These are phyloP conservation scores for Acacia pycnantha DNA, from an alignment of 331 rosid species.

Conservation along the genomic window DNA sequence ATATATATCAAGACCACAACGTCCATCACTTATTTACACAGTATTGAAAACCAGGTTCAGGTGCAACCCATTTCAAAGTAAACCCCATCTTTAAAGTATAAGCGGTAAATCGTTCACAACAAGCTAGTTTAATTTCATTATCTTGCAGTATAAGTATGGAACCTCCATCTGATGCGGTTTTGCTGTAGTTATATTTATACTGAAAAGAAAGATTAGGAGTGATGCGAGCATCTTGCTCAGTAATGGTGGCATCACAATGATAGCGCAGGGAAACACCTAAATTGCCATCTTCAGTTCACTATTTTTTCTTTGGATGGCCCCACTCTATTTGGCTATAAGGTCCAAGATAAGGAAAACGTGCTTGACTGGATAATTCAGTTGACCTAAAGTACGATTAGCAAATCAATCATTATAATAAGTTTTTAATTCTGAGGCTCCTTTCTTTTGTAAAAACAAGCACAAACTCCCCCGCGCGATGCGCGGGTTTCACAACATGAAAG, in stretches of 20 bases:
- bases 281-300: neutral
- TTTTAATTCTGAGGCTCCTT: no score
- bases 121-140: conserved; percentile 22
- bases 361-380: no score
- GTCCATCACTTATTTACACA: conserved; percentile 60
- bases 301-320: neutral
- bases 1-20: conserved; percentile 50
- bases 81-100: conserved; percentile 64
- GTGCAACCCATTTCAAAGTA: conserved; percentile 54
- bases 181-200: no score
- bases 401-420: no score
- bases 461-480: no score
- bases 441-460: no score
- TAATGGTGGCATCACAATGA: neutral
- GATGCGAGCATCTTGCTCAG: neutral
- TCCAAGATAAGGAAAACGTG: no score
- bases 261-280: neutral
- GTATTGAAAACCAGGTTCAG: conserved; percentile 42
- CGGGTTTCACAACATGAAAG: no score
- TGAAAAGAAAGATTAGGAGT: neutral
- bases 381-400: no score
- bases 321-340: no score
- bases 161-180: neutral
- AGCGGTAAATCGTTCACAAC: conserved; percentile 38
- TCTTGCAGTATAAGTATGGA: conserved; percentile 13